These are phyloP conservation scores for Stygiomarasmius scandens DNA, from an alignment of 1,284 basidiomycete genomes.

Conservation along the genomic window DNA sequence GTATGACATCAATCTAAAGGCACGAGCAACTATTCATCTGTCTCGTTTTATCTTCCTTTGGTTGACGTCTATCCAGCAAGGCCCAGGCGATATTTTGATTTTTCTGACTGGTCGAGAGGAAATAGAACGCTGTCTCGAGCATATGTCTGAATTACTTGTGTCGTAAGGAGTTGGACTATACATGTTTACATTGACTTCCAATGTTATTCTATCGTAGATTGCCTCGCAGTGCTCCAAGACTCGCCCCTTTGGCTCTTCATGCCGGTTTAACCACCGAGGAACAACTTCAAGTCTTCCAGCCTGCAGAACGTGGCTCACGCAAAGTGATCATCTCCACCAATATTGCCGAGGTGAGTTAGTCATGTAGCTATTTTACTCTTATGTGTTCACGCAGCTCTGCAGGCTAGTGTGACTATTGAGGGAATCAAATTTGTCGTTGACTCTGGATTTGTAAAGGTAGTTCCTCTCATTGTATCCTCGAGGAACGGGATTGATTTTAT, in stretches of 20 bases:
- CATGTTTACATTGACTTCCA: constrained; percentile 13
- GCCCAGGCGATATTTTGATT: constrained; percentile 87
- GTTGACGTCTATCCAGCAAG: constrained; percentile 46
- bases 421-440: constrained; percentile 96
- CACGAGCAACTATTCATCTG: constrained; percentile 33
- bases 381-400: neutral
- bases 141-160: constrained; percentile 74
- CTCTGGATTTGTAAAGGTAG: constrained; percentile 92
- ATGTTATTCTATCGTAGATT: constrained; percentile 46
- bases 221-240: constrained; percentile 59
- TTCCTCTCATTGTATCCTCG: neutral
- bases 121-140: constrained; percentile 87
- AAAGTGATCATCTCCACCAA: constrained; percentile 96
- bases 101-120: constrained; percentile 98
- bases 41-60: constrained; percentile 1
- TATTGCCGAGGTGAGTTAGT: constrained; percentile 80
- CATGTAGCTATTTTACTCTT: neutral
- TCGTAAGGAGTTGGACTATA: constrained; percentile 1
- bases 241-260: constrained; percentile 82
- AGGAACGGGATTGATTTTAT: neutral
- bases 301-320: constrained; percentile 71
- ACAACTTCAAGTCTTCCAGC: constrained; percentile 84
- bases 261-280: constrained; percentile 87
- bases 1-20: constrained; percentile 86
- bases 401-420: constrained; percentile 96